Percentiles rank a stretch among this genome's conserved stretches.
These are phyloP conservation scores for Phalaenopsis equestris DNA, from an alignment of 106 monocot species.

Conservation along the genomic window DNA sequence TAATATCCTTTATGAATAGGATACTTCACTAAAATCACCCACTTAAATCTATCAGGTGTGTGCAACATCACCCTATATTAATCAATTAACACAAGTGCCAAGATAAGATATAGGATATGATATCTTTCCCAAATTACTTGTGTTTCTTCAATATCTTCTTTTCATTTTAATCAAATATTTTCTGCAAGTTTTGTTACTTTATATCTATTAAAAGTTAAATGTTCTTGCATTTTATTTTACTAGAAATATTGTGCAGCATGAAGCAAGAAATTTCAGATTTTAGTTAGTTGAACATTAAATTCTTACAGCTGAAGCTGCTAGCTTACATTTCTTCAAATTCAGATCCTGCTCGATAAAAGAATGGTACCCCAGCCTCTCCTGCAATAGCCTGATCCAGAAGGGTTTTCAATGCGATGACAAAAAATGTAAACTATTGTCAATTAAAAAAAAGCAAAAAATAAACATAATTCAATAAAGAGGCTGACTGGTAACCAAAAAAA, in stretches of 20 bases:
- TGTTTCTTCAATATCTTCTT: neutral
- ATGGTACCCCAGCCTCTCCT: conserved; percentile 97
- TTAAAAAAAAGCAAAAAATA: neutral
- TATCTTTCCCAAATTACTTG: neutral
- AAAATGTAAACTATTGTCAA: neutral
- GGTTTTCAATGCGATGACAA: neutral
- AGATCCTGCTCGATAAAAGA: conserved; percentile 98
- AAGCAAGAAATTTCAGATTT: neutral
- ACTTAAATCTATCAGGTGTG: neutral
- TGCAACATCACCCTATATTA: neutral
- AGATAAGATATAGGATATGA: neutral
- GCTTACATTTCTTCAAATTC: conserved; percentile 99
- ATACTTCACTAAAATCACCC: neutral
- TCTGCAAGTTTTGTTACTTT: neutral
- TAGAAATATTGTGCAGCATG: neutral
- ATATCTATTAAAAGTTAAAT: neutral
- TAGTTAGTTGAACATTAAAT: neutral
- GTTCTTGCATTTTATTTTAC: neutral
- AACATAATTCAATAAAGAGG: neutral
- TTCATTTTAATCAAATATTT: neutral
- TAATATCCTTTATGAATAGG: neutral
- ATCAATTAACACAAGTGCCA: neutral
- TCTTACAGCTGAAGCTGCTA: neutral
- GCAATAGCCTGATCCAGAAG: conserved; percentile 77
- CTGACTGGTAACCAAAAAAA: neutral